phyloP scores from a whole-genome alignment of 1,284 basidiomycete genomes.

The Hemileia vastatrix region DNA sequence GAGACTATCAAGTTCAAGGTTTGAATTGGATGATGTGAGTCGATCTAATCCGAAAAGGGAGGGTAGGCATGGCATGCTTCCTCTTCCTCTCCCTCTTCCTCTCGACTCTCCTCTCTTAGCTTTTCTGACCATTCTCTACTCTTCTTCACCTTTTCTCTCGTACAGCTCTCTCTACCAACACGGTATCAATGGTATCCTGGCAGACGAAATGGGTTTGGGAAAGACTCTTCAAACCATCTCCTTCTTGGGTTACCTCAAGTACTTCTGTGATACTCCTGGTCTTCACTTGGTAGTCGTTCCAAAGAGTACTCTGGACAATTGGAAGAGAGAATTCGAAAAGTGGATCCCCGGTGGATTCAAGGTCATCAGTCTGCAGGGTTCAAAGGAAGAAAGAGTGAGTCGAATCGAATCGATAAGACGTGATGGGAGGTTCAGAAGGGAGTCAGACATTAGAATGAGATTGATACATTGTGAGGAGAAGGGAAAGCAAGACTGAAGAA shows the following conservation, averaged over 20 bases:
- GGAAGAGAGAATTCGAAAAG: slow-evolving; percentile 79
- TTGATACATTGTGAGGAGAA: background rate
- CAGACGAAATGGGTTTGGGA: slow-evolving; percentile 69
- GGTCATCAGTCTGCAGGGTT: slow-evolving; percentile 69
- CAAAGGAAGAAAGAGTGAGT: slow-evolving; percentile 71
- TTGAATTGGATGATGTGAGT: slow-evolving; percentile 89
- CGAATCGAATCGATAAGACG: background rate
- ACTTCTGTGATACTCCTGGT: slow-evolving; percentile 65
- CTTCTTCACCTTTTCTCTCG: slow-evolving; percentile 5
- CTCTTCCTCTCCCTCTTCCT: background rate
- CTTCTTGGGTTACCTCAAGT: slow-evolving; percentile 87
- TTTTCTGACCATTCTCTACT: slow-evolving; percentile 2
- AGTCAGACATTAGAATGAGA: background rate
- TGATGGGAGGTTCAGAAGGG: background rate
- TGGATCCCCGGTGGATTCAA: slow-evolving; percentile 91
- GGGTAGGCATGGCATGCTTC: background rate
- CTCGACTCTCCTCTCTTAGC: background rate
- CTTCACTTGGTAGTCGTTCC: slow-evolving; percentile 93
- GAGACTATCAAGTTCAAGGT: slow-evolving; percentile 88
- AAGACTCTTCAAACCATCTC: slow-evolving; percentile 97
- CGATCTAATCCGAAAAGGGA: background rate
- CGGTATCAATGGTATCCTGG: slow-evolving; percentile 38
- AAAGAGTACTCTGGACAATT: slow-evolving; percentile 94
- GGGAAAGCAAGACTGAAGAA: too few species aligned
- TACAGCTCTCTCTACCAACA: slow-evolving; percentile 30